Conservation (phyloP, 2,329 filamentous ascomycete genomes). For the Stachybotrys chlorohalonatus region DNA sequence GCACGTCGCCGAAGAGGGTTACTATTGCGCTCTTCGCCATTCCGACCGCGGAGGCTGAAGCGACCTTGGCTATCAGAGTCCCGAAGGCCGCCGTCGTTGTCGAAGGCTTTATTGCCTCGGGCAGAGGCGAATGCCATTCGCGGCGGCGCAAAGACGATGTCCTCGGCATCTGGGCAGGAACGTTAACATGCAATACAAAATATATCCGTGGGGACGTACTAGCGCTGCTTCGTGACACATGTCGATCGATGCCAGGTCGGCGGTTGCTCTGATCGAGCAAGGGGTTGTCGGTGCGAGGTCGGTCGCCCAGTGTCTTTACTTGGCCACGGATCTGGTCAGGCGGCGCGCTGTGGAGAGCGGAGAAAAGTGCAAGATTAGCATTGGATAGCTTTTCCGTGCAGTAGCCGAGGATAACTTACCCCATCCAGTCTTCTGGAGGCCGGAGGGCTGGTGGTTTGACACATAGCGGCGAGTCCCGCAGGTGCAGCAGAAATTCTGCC, state of each 20-base stretch:
- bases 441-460: slow-evolving; percentile 71
- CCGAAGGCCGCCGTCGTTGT: slow-evolving; percentile 44
- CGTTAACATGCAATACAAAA: slow-evolving; percentile 4
- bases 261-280: slow-evolving; percentile 41
- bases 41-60: slow-evolving; percentile 45
- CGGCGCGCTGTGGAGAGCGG: slow-evolving; percentile 25
- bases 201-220: slow-evolving; percentile 33
- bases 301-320: slow-evolving; percentile 33
- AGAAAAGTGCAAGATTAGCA: slow-evolving; percentile 1
- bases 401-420: slow-evolving; percentile 43
- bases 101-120: slow-evolving; percentile 44
- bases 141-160: slow-evolving; percentile 78
- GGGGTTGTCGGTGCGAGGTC: slow-evolving; percentile 33
- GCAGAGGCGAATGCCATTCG: slow-evolving; percentile 75
- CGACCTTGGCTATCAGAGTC: slow-evolving; percentile 47
- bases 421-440: slow-evolving; percentile 92
- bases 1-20: slow-evolving; percentile 45
- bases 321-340: slow-evolving; percentile 36
- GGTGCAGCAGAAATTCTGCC: slow-evolving; percentile 62
- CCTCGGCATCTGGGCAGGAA: slow-evolving; percentile 52
- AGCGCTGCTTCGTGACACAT: slow-evolving; percentile 45
- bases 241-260: slow-evolving; percentile 42
- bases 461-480: slow-evolving; percentile 77
- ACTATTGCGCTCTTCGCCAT: slow-evolving; percentile 36
- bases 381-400: background rate